Percentiles rank a stretch among this genome's conserved stretches.
phyloP scores from a whole-genome alignment of 2,329 filamentous ascomycete species.

The Cladosporium phlei region DNA sequence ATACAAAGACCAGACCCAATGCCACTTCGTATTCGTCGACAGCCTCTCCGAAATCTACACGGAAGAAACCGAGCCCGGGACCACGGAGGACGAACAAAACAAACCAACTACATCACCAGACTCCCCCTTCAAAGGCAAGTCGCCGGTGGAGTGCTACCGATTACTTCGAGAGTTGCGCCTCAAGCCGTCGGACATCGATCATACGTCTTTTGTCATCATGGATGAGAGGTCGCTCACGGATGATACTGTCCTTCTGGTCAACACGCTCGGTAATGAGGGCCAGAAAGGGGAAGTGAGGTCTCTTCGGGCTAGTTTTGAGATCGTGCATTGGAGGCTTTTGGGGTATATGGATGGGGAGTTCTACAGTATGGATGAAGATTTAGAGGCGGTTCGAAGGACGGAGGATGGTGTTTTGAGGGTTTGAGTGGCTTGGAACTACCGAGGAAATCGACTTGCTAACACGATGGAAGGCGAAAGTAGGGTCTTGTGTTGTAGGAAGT shows the following conservation, averaged over 20 bases:
- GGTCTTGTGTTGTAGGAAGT: too few relatives aligned
- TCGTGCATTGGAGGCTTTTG: background rate
- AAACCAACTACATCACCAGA: background rate
- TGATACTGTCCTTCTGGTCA: background rate
- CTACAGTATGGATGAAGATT: background rate
- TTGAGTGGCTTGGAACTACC: too few relatives aligned
- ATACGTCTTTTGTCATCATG: background rate
- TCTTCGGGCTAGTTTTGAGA: background rate
- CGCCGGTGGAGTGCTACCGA: background rate
- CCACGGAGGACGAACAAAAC: constrained; percentile 1
- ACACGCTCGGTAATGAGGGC: background rate
- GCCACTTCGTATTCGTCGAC: constrained; percentile 4
- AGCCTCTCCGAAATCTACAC: background rate
- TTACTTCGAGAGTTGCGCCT: background rate
- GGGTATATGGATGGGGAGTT: background rate
- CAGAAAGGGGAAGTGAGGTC: background rate
- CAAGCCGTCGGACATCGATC: background rate
- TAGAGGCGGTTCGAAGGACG: background rate
- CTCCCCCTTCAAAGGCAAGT: background rate
- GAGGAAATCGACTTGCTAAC: too few relatives aligned
- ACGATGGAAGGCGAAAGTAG: too few relatives aligned
- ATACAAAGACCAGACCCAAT: background rate
- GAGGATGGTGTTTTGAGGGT: background rate
- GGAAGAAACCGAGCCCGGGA: background rate
- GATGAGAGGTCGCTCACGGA: background rate